phyloP scores from a whole-genome alignment of 768 basidiomycete genomes.

The Trametes sanguinea region DNA sequence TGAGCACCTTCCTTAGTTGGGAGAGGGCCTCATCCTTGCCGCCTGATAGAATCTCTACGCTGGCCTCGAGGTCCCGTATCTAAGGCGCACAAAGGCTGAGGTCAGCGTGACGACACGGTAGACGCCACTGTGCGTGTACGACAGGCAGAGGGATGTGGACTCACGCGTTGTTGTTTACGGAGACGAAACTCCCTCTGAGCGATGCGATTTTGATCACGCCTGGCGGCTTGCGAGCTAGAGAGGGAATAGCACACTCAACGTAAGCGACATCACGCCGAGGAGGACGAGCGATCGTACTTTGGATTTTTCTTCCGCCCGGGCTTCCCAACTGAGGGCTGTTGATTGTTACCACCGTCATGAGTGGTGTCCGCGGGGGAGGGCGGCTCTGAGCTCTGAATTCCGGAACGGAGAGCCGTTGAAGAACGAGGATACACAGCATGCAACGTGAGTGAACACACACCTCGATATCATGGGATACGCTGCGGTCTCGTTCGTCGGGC shows the following conservation, averaged over 20 bases:
- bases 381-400: slow-evolving; percentile 63
- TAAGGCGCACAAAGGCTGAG: slow-evolving; percentile 32
- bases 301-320: slow-evolving; percentile 90
- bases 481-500: slow-evolving; percentile 60
- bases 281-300: slow-evolving; percentile 52
- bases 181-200: slow-evolving; percentile 93
- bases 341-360: slow-evolving; percentile 19
- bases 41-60: slow-evolving; percentile 92
- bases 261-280: slow-evolving; percentile 34
- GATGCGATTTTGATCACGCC: slow-evolving; percentile 88
- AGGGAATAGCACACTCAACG: slow-evolving; percentile 23
- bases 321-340: slow-evolving; percentile 39
- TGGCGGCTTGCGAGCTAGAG: slow-evolving; percentile 79
- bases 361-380: slow-evolving; percentile 47
- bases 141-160: slow-evolving; percentile 20
- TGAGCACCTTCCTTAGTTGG: slow-evolving; percentile 81
- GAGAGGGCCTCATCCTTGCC: slow-evolving; percentile 87
- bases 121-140: neutral
- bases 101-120: neutral
- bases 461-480: slow-evolving; percentile 64
- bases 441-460: slow-evolving; percentile 32
- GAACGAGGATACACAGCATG: neutral
- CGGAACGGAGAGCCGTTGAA: slow-evolving; percentile 5
- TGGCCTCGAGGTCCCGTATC: slow-evolving; percentile 94
- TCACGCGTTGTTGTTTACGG: slow-evolving; percentile 84